Base-by-base conservation (phyloP, 2,329 filamentous ascomycete genomes). In the Zymoseptoria passerinii region DNA sequence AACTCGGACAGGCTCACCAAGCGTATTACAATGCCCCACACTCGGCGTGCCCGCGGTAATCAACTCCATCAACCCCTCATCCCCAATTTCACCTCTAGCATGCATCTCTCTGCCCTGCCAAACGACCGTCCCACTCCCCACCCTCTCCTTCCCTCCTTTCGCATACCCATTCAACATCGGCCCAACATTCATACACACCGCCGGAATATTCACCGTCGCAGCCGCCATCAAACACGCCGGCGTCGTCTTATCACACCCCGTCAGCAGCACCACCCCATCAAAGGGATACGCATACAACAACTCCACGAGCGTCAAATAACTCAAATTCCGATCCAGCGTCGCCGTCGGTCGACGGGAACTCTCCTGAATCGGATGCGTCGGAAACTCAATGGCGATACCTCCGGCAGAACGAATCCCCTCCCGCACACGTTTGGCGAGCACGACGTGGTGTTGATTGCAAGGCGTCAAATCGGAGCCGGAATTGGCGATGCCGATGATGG, bases 341-440 rank as follows among this genome's bases (percentile, higher is more conserved):
- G 68, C 68, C 13, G 68, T 70, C 4, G 68, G 68, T 19, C 68
- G 44, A 9, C 68, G 48, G 3, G 66, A 63, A 48, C 58, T 65
- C 56, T 70, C 68, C 53, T 70, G 68, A 9, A 70, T 70, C 1
- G 68, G 68, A 58, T 70, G 68, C 6, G 67, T 69, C 1, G 68
- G 68, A 20, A 70, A 69, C 40, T 70, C 68, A 5, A 69, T 67
- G 0, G 68, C 67, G n/a, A 70, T 67, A 1, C 66, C 68, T 0
- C 68, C 68, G 4, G 67, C 68, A 23, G 55, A 63, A 3, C 67
- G 54, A 35, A 70, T 70, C 3, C 67, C 68, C 52, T 70, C 68
- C 28, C 68, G 55, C 1, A 70, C 68, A 1, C 67, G 62, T 19
- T 70, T 64, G 16, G 68, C 65, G 3, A 69, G 51, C 4, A 64